Base-by-base conservation (phyloP, 192 early-diverging fungal genomes). In the Funneliformis geosporum region DNA sequence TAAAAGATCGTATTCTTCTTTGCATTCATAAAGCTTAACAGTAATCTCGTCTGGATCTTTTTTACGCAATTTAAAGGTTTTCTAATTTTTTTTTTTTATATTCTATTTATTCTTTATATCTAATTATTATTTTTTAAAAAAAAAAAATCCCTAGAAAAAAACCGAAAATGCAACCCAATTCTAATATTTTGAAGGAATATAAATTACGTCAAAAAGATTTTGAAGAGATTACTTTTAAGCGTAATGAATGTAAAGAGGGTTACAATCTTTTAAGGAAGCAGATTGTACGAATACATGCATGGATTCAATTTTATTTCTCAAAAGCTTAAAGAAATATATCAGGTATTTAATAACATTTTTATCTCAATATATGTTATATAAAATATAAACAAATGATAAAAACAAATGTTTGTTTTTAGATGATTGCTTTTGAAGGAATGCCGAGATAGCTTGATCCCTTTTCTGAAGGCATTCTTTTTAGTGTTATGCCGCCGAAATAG, bases 281-380 rank as follows among this genome's bases (percentile, higher is more conserved):
- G 33, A 18, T 85, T 98, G 39, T 92, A 93, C 40, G 94, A 96
- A 87, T 99, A 98, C 80, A 98, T 99, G 96, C 88, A 89, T 18
- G 96, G 98, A 4, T 99, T 99, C 83, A 94, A 90, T 33, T 85
- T 89, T 14, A 99, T 99, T 47, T 97, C 98, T 21, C 88, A 93
- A 80, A 93, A 96, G 82, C 86, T 99, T 43, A 99, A 99, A 87
- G 98, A 99, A 84, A 99, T 99, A 96, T 99, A 99, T 87, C 96
- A 98, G 87, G 92, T 93, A 73, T 60, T 73, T 21, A 7, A 21
- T 33, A 42, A n/a, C 27, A 8, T 38, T 18, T 5, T 59, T 73
- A 18, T 73, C 23, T 73, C 23, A 33, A 33, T 2, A 33, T 33
- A 33, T 33, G 33, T 33, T 33, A 33, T 2, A 33, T 33, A 33